Percentiles rank a stretch among this genome's conserved stretches.
Evolutionary conservation across 2,329 filamentous ascomycete genomes (phyloP).

Genomic region (Fusarium haematococcum): DNA sequence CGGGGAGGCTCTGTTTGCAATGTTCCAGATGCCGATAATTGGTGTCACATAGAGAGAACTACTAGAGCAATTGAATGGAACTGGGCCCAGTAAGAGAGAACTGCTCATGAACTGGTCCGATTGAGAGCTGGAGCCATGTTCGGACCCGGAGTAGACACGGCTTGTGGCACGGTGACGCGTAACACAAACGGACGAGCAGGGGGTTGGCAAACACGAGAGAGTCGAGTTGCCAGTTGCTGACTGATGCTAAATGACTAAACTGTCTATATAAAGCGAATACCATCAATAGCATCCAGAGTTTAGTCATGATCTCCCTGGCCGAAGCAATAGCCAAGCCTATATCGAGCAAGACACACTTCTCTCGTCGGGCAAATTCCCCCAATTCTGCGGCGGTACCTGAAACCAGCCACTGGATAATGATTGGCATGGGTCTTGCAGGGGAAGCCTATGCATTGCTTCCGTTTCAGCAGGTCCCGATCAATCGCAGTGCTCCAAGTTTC

Average conservation of each 20-base stretch:
- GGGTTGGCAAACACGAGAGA: not conserved
- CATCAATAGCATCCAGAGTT: not conserved
- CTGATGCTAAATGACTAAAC: not conserved
- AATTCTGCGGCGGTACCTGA: not conserved
- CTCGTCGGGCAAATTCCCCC: not conserved
- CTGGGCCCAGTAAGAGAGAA: not conserved
- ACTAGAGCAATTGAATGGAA: not conserved
- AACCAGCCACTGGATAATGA: not conserved
- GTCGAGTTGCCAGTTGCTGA: not conserved
- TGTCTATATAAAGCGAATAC: not conserved
- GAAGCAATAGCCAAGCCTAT: not conserved
- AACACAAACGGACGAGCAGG: not conserved
- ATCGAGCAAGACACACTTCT: not conserved
- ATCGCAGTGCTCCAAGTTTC: not conserved
- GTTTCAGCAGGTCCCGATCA: not conserved
- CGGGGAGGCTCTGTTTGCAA: not conserved
- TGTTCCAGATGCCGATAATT: not conserved
- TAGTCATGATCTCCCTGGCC: not conserved
- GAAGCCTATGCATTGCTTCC: not conserved
- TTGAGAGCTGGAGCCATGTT: not conserved
- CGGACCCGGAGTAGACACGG: not conserved
- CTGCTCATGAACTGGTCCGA: not conserved
- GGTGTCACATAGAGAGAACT: not conserved
- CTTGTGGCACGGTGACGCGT: constrained; percentile 7
- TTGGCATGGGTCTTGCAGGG: not conserved